Evolutionary conservation across 2,329 filamentous ascomycete genomes (phyloP), one percentile per base, ranked within the genome.

Genomic region (Penicillium sp.): DNA sequence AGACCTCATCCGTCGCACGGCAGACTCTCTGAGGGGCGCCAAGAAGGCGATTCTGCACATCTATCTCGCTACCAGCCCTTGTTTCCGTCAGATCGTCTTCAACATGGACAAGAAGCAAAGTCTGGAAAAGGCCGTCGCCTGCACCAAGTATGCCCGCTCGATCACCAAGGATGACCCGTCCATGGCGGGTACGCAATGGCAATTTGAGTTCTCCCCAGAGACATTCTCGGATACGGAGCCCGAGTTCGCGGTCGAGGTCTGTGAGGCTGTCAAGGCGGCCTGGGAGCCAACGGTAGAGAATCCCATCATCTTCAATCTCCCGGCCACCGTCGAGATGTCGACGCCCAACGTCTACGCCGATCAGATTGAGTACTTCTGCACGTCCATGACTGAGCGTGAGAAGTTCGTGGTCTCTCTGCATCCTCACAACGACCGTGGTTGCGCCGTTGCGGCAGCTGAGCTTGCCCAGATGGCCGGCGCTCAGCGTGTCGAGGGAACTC

Each of bases 321-420:
- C 93, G 0, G 91, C 93, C 1, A 98, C 93, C 0, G 91, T 97
- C 33, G 93, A 98, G 73, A 84, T 96, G 83, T 74, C 88, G 0
- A 96, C 93, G 1, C 90, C 90, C 32, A 98, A 98, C 66, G 81
- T 96, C 41, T 98, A 93, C 67, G 93, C 93, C 43, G 93, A 98
- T 65, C 86, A 94, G 73, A 88, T 98, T 53, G 93, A 98, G 68
- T 95, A 88, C 73, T 98, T 98, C 71, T 95, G 89, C 75, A 81
- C 78, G 45, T 79, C 91, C 66, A 90, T 97, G 64, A 79, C 79
- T 0, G 86, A 95, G 69, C 79, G 90, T 45, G 85, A 95, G 62
- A 93, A 90, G 73, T 79, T 95, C 43, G 88, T 84, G 61, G 86
- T 97, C 7, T 94, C 88, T 52, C 79, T 97, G 46, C 93, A 97